phyloP scores from a whole-genome alignment of 352 stramenopile genomes.

The Globisporangium paddicum region DNA sequence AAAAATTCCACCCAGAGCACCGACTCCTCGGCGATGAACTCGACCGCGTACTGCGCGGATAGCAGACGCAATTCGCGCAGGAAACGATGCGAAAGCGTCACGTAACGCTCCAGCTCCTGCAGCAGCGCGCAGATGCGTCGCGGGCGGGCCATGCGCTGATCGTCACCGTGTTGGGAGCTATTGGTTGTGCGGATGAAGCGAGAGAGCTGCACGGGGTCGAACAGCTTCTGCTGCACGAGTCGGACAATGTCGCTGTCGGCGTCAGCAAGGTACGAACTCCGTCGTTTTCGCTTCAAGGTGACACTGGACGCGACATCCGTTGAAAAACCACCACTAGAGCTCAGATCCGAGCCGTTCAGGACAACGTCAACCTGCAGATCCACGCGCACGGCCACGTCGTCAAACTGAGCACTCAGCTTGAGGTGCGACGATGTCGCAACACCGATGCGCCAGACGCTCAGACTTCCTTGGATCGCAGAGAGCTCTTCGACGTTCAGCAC shows the following conservation, averaged over 20 bases:
- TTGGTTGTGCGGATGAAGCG: constrained; percentile 13
- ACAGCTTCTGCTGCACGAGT: constrained; percentile 43
- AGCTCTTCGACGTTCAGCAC: constrained; percentile 48
- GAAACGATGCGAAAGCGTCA: constrained; percentile 50
- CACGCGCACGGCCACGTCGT: constrained; percentile 46
- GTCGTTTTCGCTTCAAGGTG: constrained; percentile 18
- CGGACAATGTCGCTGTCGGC: constrained; percentile 41
- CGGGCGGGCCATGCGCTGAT: constrained; percentile 14
- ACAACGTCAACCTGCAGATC: constrained; percentile 35
- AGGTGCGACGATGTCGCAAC: constrained; percentile 44
- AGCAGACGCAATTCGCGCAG: constrained; percentile 53
- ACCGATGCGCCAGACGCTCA: constrained; percentile 41
- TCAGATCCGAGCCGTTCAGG: constrained; percentile 11
- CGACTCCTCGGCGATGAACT: constrained; percentile 34
- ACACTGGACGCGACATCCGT: constrained; percentile 17
- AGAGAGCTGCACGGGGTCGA: constrained; percentile 33
- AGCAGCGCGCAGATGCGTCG: constrained; percentile 30
- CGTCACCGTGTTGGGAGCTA: constrained; percentile 19
- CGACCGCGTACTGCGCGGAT: constrained; percentile 46
- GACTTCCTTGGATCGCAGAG: constrained; percentile 44
- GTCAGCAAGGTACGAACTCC: constrained; percentile 26
- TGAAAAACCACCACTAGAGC: constrained; percentile 10
- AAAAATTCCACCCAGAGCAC: constrained; percentile 65
- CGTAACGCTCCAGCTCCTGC: constrained; percentile 42
- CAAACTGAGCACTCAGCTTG: constrained; percentile 34